Conservation (phyloP, 176 grass and related monocot genomes). For the Lolium perenne region DNA sequence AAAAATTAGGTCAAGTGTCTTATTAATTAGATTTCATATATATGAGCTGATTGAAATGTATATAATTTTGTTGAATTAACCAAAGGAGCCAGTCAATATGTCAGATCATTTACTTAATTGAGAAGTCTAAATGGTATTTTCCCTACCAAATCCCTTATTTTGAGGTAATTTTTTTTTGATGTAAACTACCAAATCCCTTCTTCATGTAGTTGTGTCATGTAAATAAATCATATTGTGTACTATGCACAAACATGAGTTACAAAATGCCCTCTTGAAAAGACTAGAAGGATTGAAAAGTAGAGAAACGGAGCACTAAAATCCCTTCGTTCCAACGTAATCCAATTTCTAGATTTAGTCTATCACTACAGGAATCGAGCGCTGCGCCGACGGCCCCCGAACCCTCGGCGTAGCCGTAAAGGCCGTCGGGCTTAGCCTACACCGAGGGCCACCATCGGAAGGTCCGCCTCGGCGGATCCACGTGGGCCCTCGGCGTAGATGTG, state of each 20-base stretch:
- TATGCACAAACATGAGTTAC: not conserved
- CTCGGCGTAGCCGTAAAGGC: too few species aligned
- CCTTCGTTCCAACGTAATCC: not conserved
- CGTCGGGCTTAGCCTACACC: too few species aligned
- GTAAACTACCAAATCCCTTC: not conserved
- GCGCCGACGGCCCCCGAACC: too few species aligned
- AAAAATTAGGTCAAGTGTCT: constrained; percentile 53
- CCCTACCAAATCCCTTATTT: not conserved
- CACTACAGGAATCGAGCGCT: too few species aligned
- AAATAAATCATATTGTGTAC: constrained; percentile 15
- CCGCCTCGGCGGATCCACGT: too few species aligned
- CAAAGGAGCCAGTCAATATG: not conserved
- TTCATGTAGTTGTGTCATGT: not conserved
- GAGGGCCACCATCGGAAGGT: too few species aligned
- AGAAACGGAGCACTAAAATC: too few species aligned
- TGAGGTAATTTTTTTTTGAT: too few species aligned
- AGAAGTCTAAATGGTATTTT: not conserved
- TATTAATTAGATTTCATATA: constrained; percentile 25
- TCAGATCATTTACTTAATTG: not conserved
- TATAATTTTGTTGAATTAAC: constrained; percentile 29
- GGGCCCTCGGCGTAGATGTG: too few species aligned
- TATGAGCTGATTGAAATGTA: constrained; percentile 18
- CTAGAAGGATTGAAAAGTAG: not conserved
- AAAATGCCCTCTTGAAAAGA: not conserved
- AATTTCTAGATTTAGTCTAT: not conserved